Evolutionary conservation across 345 rosid genomes (phyloP).

Genomic region (Murraya koenigii): DNA sequence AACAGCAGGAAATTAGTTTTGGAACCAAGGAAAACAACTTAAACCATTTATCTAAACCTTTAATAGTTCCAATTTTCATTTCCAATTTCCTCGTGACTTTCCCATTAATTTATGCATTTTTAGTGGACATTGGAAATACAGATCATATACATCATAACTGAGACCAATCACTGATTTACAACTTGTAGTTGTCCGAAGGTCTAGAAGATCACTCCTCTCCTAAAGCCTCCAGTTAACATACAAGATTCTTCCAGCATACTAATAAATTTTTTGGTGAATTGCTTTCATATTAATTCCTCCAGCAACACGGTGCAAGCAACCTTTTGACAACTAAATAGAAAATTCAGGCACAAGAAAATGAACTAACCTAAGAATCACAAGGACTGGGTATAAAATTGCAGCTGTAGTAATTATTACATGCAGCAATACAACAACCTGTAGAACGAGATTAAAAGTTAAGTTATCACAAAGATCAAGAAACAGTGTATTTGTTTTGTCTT

Average conservation of each 20-base stretch:
- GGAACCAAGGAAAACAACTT: background rate
- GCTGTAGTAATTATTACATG: conserved; percentile 69
- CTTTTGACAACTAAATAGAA: background rate
- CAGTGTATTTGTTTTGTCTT: background rate
- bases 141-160: background rate
- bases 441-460: conserved; percentile 17
- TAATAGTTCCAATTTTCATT: background rate
- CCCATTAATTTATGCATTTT: background rate
- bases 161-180: background rate
- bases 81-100: background rate
- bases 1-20: background rate
- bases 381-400: conserved; percentile 72
- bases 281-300: background rate
- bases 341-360: background rate
- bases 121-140: background rate
- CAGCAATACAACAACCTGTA: conserved; percentile 62
- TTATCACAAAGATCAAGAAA: background rate
- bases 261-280: background rate
- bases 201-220: background rate
- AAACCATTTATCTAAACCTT: background rate
- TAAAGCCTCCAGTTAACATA: background rate
- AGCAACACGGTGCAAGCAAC: background rate
- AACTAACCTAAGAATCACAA: conserved; percentile 77
- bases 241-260: background rate
- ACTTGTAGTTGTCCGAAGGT: background rate